A percentile compares a stretch with the other conserved stretches of the same genome.
phyloP scores from a whole-genome alignment of 1,284 basidiomycete species.

The Abortiporus biennis region DNA sequence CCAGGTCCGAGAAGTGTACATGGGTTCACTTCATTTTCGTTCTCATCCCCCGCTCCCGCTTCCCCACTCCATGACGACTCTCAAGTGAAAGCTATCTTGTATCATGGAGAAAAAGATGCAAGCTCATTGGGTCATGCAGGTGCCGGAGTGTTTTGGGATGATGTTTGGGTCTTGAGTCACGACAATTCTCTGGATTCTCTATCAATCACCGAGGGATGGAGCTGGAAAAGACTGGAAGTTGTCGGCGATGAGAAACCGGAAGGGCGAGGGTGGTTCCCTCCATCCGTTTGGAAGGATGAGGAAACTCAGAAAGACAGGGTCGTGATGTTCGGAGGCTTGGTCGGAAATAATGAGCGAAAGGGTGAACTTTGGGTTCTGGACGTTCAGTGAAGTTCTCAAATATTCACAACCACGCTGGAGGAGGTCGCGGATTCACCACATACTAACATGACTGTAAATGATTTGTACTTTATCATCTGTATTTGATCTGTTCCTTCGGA shows the following conservation, averaged over 20 bases:
- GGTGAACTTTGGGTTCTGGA: too few species aligned
- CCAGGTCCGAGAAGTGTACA: not conserved
- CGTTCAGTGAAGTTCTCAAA: too few species aligned
- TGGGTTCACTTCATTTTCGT: not conserved
- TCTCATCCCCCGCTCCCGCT: not conserved
- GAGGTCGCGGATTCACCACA: too few species aligned
- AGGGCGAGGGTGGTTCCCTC: slow-evolving; percentile 21
- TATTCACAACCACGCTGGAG: too few species aligned
- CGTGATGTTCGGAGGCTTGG: too few species aligned
- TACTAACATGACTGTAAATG: too few species aligned
- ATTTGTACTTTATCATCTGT: too few species aligned
- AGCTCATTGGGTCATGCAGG: slow-evolving; percentile 26
- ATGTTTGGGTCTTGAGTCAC: slow-evolving; percentile 25
- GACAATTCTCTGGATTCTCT: not conserved
- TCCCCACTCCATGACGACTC: too few species aligned
- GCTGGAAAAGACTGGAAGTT: not conserved
- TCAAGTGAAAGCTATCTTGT: slow-evolving; percentile 26
- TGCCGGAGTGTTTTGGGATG: slow-evolving; percentile 27
- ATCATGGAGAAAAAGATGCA: slow-evolving; percentile 27
- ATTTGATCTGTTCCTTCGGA: too few species aligned
- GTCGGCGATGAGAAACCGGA: slow-evolving; percentile 10
- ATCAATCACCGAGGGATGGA: too few species aligned
- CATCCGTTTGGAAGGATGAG: slow-evolving; percentile 14
- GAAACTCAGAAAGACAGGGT: too few species aligned
- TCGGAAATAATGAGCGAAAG: too few species aligned